Evolutionary conservation across 1,139 yeast genomes (phyloP), one percentile per base, ranked within the genome.

Genomic region (Arxiozyma heterogenica): DNA sequence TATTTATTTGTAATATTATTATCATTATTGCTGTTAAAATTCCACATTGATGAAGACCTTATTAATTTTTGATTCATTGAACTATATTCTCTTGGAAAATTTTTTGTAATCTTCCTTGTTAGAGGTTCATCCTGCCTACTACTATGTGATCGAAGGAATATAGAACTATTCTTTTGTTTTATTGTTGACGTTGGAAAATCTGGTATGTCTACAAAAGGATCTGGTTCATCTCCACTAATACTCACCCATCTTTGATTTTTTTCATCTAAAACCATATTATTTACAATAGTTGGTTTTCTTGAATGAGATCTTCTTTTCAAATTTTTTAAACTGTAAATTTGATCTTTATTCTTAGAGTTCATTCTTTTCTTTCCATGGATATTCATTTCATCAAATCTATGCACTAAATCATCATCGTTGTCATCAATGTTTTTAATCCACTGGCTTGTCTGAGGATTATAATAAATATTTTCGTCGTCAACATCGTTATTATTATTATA

Each of bases 201-300:
- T 18, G 41, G 49, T 11, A 46, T 20, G 17, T 66, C 69, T 23
- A 64, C 73, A 58, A 73, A 73, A 7, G 75, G 75, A 58, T 73
- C 76, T 43, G 65, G 67, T 43, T 71, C 73, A 48, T 71, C 71
- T 41, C 68, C 65, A 18, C 67, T 69, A 12, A 71, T 52, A 54
- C 73, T 71, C 0, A 73, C 70, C 83, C 86, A 81, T 56, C 79
- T 68, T 54, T 80, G 66, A 53, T 79, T 78, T 49, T 77, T 78
- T 42, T 76, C 74, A 63, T 82, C 86, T 59, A 79, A 81, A 50
- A 75, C 70, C 86, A 82, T 82, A 59, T 76, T 74, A 0, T 76
- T 75, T 0, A 74, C 73, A 22, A 71, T 59, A 54, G 72, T 63
- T 1, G 62, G 61, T 41, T 59, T 61, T 9, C 51, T 46, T 18